Evolutionary conservation across 768 basidiomycete genomes (phyloP).

Genomic region (Suillus luteus): DNA sequence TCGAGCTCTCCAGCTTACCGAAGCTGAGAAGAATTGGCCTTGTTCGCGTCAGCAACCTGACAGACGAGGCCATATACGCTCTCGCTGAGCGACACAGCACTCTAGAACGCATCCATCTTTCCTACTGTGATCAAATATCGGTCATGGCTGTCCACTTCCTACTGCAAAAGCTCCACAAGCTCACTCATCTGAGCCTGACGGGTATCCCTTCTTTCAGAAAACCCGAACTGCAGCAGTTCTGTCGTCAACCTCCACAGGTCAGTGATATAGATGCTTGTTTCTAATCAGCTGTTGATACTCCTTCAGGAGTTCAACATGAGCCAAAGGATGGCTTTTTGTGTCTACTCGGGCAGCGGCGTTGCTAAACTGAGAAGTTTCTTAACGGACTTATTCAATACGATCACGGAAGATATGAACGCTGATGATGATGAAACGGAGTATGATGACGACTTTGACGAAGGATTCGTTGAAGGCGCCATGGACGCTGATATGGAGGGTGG

Average conservation of each 20-base stretch:
- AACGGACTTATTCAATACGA: slow-evolving; percentile 71
- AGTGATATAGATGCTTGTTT: slow-evolving; percentile 28
- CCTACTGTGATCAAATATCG: slow-evolving; percentile 94
- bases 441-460: slow-evolving; percentile 46
- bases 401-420: slow-evolving; percentile 68
- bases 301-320: slow-evolving; percentile 85
- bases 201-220: slow-evolving; percentile 92
- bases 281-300: slow-evolving; percentile 10
- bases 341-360: slow-evolving; percentile 93
- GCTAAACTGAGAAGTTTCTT: slow-evolving; percentile 78
- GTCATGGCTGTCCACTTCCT: slow-evolving; percentile 91
- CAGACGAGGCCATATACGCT: slow-evolving; percentile 90
- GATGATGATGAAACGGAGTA: slow-evolving; percentile 70
- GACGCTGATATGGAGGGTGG: slow-evolving; percentile 37
- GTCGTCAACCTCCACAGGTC: slow-evolving; percentile 85
- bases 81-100: slow-evolving; percentile 84
- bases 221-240: slow-evolving; percentile 84
- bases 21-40: slow-evolving; percentile 94
- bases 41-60: slow-evolving; percentile 89
- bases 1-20: slow-evolving; percentile 83
- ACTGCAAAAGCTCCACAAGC: slow-evolving; percentile 81
- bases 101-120: slow-evolving; percentile 94
- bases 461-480: slow-evolving; percentile 32
- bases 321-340: slow-evolving; percentile 91
- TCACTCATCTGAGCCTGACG: slow-evolving; percentile 96